Conservation (phyloP, 495 filamentous ascomycete species). For the Aspergillus taichungensis region DNA sequence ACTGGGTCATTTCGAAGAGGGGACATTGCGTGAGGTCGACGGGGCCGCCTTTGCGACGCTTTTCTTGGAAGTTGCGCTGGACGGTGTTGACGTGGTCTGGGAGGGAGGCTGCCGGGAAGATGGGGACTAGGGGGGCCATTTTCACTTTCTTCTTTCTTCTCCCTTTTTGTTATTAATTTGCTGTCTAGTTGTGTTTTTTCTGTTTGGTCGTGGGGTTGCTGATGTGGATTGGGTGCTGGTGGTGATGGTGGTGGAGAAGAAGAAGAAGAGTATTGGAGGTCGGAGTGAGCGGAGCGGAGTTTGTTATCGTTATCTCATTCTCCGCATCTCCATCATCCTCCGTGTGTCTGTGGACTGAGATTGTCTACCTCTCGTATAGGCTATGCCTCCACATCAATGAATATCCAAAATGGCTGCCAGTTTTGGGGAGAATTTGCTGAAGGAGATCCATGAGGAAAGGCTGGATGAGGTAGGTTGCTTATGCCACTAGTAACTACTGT, state of each 20-base stretch:
- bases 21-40: slow-evolving; percentile 60
- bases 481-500: neutral
- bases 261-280: neutral
- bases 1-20: slow-evolving; percentile 72
- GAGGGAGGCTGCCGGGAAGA: slow-evolving; percentile 31
- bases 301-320: neutral
- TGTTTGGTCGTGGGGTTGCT: neutral
- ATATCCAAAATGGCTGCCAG: slow-evolving; percentile 24
- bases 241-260: neutral
- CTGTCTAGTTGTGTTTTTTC: slow-evolving; percentile 24
- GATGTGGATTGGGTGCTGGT: neutral
- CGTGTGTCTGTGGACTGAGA: too few relatives aligned
- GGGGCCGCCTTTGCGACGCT: slow-evolving; percentile 32
- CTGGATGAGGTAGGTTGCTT: slow-evolving; percentile 53
- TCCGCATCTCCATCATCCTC: too few relatives aligned
- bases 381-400: neutral
- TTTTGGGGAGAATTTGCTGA: slow-evolving; percentile 54
- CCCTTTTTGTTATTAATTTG: slow-evolving; percentile 16
- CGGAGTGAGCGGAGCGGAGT: neutral
- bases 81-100: slow-evolving; percentile 34
- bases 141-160: neutral
- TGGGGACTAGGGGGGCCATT: slow-evolving; percentile 37
- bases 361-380: too few relatives aligned
- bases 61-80: slow-evolving; percentile 33
- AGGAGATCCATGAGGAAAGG: slow-evolving; percentile 53